Evolutionary conservation across 352 stramenopile genomes (phyloP), one percentile per base, ranked within the genome.

Genomic region (Pythium plurisporium): DNA sequence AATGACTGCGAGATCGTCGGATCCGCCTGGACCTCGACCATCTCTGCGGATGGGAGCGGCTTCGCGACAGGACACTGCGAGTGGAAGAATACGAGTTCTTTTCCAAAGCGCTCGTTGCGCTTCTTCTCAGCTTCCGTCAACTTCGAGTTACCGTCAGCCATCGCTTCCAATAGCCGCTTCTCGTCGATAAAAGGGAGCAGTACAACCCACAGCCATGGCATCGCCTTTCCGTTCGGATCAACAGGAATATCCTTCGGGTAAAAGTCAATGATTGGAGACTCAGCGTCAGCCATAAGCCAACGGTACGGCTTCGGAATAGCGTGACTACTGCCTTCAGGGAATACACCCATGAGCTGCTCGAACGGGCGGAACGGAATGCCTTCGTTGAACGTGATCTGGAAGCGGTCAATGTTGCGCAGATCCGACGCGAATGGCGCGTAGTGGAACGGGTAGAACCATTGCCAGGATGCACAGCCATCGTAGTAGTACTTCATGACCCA

Each of bases 401-500:
- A 90, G 3, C 80, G 72, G 52, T 92, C 82, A 30, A 97, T 88
- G 56, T 95, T 92, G 36, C 75, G 88, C 62, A 98, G 71, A 65
- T 98, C 94, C 0, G 84, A 96, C 22, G 95, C 85, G 40, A 98
- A 94, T 3, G 94, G 94, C 0, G 96, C 95, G 76, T 99, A 99
- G 71, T 99, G 97, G 73, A 99, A 99, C 2, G 97, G 98, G 71
- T 98, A 99, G 69, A 99, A 99, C 98, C 98, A 99, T 40, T 96
- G 87, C 98, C 98, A 99, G 53, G 90, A 98, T 43, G 97, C 96
- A 70, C 97, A 99, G 1, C 97, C 98, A 48, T 87, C 89, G 73
- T 99, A 99, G 71, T 99, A 99, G 77, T 99, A 99, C 23, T 92
- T 89, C 69, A 99, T 91, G 66, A 98, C 98, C 98, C 98, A 99